Evolutionary conservation across 2,329 filamentous ascomycete species (phyloP).

Genomic region (Nothophaeocryptopus gaeumannii): DNA sequence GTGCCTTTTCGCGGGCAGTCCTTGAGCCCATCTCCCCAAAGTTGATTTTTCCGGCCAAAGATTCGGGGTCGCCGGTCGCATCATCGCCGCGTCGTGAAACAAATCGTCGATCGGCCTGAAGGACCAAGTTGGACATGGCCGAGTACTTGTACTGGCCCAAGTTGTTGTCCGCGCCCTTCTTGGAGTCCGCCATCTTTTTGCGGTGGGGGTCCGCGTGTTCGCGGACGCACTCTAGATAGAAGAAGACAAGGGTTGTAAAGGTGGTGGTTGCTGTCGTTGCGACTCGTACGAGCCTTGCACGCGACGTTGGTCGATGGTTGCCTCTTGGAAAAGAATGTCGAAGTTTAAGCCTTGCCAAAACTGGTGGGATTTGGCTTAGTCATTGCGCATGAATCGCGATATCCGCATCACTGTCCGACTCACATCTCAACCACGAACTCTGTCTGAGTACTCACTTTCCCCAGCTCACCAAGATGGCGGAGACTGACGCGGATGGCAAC

Average conservation of each 20-base stretch:
- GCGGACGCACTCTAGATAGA: neutral
- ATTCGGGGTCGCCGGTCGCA: constrained; percentile 94
- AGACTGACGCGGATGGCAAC: constrained; percentile 40
- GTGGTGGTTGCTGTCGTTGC: neutral
- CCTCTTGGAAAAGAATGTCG: no score
- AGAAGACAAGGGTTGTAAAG: neutral
- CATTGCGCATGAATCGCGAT: no score
- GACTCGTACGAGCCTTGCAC: constrained; percentile 3
- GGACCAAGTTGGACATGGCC: constrained; percentile 94
- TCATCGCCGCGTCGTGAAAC: constrained; percentile 90
- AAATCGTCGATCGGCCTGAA: constrained; percentile 98
- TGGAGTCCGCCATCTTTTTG: constrained; percentile 32
- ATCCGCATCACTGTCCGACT: no score
- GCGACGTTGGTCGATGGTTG: neutral
- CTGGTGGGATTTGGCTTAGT: no score
- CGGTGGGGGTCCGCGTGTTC: neutral
- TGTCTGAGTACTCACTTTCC: no score
- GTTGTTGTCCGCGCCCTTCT: constrained; percentile 35
- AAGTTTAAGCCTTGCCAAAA: no score
- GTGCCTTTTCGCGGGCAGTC: constrained; percentile 73
- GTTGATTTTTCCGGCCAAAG: constrained; percentile 86
- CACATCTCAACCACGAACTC: no score
- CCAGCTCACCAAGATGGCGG: constrained; percentile 7
- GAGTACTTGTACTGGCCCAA: constrained; percentile 41
- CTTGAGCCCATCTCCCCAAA: constrained; percentile 92